Conservation (phyloP, 2,329 filamentous ascomycete genomes). For the Myriosclerotinia duriaeana region DNA sequence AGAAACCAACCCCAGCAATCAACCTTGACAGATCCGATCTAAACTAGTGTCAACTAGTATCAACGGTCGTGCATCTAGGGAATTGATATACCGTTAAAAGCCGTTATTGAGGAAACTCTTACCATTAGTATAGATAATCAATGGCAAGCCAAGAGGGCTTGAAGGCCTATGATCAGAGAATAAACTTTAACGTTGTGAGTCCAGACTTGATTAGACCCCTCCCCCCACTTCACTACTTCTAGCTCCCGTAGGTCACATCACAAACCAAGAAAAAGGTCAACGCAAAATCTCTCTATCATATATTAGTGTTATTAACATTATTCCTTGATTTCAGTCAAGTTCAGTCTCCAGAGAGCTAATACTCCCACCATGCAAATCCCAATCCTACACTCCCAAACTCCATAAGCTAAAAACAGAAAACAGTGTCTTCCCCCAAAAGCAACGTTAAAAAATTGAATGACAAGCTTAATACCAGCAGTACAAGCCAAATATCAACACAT, state of each 20-base stretch:
- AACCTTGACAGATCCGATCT: too few species aligned
- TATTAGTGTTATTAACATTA: slow-evolving; percentile 6
- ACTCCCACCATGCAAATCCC: neutral
- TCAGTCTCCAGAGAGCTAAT: slow-evolving; percentile 3
- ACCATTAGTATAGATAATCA: too few species aligned
- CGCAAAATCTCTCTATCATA: neutral
- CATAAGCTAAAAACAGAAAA: neutral
- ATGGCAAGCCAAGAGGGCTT: too few species aligned
- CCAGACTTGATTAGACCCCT: neutral
- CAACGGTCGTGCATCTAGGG: too few species aligned
- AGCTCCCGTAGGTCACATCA: neutral
- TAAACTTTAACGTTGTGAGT: neutral
- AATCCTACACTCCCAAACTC: slow-evolving; percentile 17
- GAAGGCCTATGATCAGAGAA: neutral
- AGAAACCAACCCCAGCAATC: too few species aligned
- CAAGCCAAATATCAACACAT: slow-evolving; percentile 2
- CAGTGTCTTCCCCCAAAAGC: slow-evolving; percentile 8
- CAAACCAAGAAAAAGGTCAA: neutral
- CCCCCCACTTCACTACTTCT: neutral
- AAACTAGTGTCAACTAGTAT: too few species aligned
- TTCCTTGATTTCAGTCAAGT: slow-evolving; percentile 4
- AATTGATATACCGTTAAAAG: too few species aligned
- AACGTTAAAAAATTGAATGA: slow-evolving; percentile 12
- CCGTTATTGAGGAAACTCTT: too few species aligned
- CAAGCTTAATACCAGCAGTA: slow-evolving; percentile 3